phyloP scores from a whole-genome alignment of 177 flowering plant genomes.

The Vitis hybrid region DNA sequence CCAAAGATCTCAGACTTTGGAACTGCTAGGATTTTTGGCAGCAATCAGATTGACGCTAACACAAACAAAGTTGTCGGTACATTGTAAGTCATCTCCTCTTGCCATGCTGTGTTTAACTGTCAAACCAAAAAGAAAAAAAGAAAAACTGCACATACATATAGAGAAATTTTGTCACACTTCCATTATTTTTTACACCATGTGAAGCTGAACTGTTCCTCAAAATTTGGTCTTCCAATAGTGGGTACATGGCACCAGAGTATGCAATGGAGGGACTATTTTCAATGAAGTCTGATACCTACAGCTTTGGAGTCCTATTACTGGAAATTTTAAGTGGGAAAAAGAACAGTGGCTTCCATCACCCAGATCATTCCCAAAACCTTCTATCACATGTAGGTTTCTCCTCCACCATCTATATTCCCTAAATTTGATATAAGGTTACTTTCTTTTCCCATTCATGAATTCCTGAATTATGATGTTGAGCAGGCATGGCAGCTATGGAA shows the following conservation, averaged over 20 bases:
- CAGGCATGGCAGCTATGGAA: conserved; percentile 37
- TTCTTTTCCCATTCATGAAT: neutral
- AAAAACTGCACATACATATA: no score
- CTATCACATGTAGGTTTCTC: conserved; percentile 13
- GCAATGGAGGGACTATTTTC: conserved; percentile 26
- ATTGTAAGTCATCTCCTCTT: conserved; percentile 27
- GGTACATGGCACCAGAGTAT: conserved; percentile 28
- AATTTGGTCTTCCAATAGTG: no score
- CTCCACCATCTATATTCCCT: neutral
- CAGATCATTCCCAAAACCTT: conserved; percentile 19
- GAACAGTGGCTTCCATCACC: conserved; percentile 14
- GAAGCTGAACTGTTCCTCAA: no score
- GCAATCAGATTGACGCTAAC: conserved; percentile 27
- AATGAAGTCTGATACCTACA: conserved; percentile 30
- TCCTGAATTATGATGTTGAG: neutral
- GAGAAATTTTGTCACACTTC: no score
- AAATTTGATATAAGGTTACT: neutral
- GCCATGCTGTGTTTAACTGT: no score
- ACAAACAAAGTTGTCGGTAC: conserved; percentile 39
- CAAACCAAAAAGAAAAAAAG: no score
- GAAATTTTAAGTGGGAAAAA: conserved; percentile 28
- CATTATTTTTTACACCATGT: no score
- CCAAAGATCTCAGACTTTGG: conserved; percentile 58
- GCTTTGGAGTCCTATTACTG: conserved; percentile 34
- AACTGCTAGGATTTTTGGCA: conserved; percentile 33